phyloP scores from a whole-genome alignment of 169 alveolate species.

The Plasmodium sp. region DNA sequence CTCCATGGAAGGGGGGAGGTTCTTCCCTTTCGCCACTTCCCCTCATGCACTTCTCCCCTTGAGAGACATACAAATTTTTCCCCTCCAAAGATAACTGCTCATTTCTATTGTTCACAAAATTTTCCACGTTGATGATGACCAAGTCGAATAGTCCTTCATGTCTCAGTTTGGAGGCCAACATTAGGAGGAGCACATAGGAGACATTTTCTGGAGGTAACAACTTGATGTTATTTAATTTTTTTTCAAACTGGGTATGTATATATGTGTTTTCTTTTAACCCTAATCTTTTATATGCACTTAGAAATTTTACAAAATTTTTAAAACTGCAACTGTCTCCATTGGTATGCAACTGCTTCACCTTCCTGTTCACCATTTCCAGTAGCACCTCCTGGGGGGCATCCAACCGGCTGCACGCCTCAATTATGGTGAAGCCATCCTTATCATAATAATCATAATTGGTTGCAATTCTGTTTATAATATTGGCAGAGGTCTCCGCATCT shows the following conservation, averaged over 20 bases:
- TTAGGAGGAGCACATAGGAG: conserved; percentile 21
- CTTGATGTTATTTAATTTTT: conserved; percentile 43
- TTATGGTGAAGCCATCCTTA: conserved; percentile 28
- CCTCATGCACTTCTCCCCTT: neutral
- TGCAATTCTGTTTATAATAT: conserved; percentile 29
- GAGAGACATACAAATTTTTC: neutral
- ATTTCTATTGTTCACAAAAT: conserved; percentile 11
- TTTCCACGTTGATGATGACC: conserved; percentile 40
- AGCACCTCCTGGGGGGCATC: neutral
- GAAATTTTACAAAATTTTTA: conserved; percentile 46
- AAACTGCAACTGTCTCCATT: conserved; percentile 14
- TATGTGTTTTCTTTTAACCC: conserved; percentile 23
- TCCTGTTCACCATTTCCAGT: conserved; percentile 4
- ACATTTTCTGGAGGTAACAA: conserved; percentile 34
- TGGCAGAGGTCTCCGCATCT: conserved; percentile 1
- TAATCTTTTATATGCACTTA: conserved; percentile 55
- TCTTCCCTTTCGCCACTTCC: neutral
- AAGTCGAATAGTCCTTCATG: conserved; percentile 37
- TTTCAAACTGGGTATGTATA: conserved; percentile 53
- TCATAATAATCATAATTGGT: conserved; percentile 49
- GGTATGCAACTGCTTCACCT: conserved; percentile 20
- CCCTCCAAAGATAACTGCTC: neutral
- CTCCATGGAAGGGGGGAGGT: neutral
- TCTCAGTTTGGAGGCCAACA: conserved; percentile 17
- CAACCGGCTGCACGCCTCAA: conserved; percentile 41